These are phyloP conservation scores for Pseudozyma sp. DNA, from an alignment of 1,284 basidiomycete genomes.

Conservation along the genomic window DNA sequence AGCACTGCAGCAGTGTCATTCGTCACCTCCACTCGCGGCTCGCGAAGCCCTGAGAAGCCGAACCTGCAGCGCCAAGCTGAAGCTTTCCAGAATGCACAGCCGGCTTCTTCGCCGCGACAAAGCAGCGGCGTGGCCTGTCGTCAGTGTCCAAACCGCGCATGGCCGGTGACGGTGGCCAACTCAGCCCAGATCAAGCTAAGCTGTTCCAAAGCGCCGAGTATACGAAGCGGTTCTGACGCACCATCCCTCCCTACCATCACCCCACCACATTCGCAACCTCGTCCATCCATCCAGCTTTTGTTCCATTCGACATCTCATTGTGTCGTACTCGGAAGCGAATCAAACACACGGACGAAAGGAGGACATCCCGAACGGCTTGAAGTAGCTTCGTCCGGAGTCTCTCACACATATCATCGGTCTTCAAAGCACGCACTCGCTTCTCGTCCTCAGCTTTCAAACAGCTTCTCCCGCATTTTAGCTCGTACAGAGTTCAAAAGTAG, in stretches of 20 bases:
- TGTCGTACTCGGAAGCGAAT: too few relatives aligned
- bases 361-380: too few relatives aligned
- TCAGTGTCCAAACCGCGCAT: background rate
- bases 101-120: background rate
- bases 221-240: too few relatives aligned
- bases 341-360: too few relatives aligned
- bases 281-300: too few relatives aligned
- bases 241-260: too few relatives aligned
- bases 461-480: background rate
- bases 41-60: conserved; percentile 2
- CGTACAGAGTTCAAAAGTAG: background rate
- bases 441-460: background rate
- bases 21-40: conserved; percentile 18
- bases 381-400: too few relatives aligned
- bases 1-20: background rate
- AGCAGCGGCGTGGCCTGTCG: background rate
- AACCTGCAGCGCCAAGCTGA: conserved; percentile 34
- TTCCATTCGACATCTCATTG: too few relatives aligned
- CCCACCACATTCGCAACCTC: too few relatives aligned
- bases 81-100: background rate
- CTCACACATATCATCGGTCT: too few relatives aligned
- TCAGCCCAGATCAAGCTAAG: background rate
- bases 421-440: too few relatives aligned
- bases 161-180: background rate
- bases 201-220: background rate